Evolutionary conservation across 441 rosid genomes (phyloP), one percentile per base, ranked within the genome.

Genomic region (Lepidium campestre): DNA sequence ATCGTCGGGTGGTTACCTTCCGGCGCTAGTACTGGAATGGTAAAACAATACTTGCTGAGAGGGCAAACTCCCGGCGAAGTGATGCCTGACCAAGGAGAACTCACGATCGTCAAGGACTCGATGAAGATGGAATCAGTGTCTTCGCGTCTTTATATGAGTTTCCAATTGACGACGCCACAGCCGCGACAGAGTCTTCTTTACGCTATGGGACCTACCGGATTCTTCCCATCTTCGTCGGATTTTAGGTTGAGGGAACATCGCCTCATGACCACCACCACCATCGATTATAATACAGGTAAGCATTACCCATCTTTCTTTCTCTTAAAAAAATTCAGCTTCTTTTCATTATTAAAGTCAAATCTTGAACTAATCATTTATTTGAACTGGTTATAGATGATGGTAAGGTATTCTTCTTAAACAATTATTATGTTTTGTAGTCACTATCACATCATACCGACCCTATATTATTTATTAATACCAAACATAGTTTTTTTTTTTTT

Each of bases 1-100:
- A 17, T 92, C 59, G 96, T 89, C 8, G 98, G 95, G 7, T 92
- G 95, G 96, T 8, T 85, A 20, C 70, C 93, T 8, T 14, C 76
- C 1, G 71, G 52, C 32, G 84, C 88, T 2, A 7, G 35, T 2
- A 11, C 9, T 4, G 67, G 78, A 4, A 31, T 3, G 1, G 70
- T 75, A 3, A 85, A 88, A 70, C 86, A 40, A 57, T 92, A 89
- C 25, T 65, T 62, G 9, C 82, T 92, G 9, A 70, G 78, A 4
- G 96, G 82, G 2, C 58, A 67, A 62, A 45, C 49, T 0, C 73
- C 95, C 0, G 29, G 7, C n/a, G 68, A 65, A 58, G 97, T 92
- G 17, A 22, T 49, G 3, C 76, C 82, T 29, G 86, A 88, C 65
- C 82, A 79, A 49, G 97, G 93, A 23, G 80, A 68, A 62, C 75